Evolutionary conservation across 768 basidiomycete species (phyloP).

Genomic region (Boletus subcaerulescens): DNA sequence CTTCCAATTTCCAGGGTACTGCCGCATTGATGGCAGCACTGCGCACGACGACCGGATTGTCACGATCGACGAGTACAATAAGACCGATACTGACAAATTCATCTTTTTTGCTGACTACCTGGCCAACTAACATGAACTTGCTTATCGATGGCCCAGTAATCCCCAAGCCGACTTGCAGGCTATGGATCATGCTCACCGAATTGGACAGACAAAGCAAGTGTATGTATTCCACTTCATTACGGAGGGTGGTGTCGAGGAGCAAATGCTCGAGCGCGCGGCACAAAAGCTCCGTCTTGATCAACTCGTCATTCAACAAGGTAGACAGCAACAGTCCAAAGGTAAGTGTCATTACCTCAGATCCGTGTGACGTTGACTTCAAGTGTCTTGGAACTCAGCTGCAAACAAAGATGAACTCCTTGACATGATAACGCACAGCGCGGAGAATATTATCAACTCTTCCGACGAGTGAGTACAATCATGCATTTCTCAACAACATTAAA

Average conservation of each 20-base stretch:
- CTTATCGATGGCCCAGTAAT: constrained; percentile 56
- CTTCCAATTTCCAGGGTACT: constrained; percentile 63
- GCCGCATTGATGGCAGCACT: constrained; percentile 93
- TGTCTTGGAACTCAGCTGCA: constrained; percentile 49
- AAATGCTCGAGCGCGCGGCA: constrained; percentile 86
- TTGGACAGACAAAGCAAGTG: constrained; percentile 91
- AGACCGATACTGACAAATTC: constrained; percentile 90
- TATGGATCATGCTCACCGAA: constrained; percentile 97
- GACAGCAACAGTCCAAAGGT: constrained; percentile 80
- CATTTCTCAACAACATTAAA: background rate
- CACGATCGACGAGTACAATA: constrained; percentile 98
- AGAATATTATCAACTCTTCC: constrained; percentile 85
- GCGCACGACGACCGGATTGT: constrained; percentile 94
- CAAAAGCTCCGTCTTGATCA: constrained; percentile 95
- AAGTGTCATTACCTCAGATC: constrained; percentile 16
- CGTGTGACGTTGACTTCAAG: background rate
- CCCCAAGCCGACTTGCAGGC: constrained; percentile 98
- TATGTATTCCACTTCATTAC: constrained; percentile 86
- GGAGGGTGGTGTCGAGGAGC: constrained; percentile 88
- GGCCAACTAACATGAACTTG: background rate
- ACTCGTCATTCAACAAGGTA: constrained; percentile 94
- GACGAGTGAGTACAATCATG: constrained; percentile 54
- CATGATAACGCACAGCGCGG: constrained; percentile 97
- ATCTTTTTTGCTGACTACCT: constrained; percentile 92
- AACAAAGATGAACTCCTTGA: constrained; percentile 95